Conservation (phyloP, 2,329 filamentous ascomycete species). For the Aspergillus fumigatiaffinis region DNA sequence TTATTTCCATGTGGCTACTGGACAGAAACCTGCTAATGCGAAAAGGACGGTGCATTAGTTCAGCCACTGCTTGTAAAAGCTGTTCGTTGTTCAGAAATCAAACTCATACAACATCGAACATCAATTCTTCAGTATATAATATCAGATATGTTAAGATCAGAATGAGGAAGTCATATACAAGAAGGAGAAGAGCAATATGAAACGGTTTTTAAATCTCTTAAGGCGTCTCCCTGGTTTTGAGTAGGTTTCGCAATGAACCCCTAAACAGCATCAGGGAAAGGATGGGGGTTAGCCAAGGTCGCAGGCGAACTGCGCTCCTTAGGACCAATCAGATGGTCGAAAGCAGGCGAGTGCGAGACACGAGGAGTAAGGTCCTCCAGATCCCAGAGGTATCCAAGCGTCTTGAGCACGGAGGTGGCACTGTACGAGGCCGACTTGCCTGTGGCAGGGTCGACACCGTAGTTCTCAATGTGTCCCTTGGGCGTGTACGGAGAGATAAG, state of each 20-base stretch:
- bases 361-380: constrained; percentile 26
- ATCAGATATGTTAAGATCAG: no score
- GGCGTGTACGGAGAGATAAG: constrained; percentile 26
- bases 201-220: background rate
- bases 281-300: constrained; percentile 19
- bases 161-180: background rate
- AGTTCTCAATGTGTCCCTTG: constrained; percentile 25
- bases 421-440: constrained; percentile 23
- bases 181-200: background rate
- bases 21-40: background rate
- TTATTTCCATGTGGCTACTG: constrained; percentile 3
- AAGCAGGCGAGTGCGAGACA: constrained; percentile 26
- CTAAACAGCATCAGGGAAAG: constrained; percentile 20
- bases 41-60: background rate
- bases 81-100: no score
- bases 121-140: no score
- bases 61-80: no score
- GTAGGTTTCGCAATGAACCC: background rate
- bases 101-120: no score
- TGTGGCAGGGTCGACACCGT: constrained; percentile 23
- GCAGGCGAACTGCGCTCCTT: constrained; percentile 6
- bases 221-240: background rate
- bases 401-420: constrained; percentile 30
- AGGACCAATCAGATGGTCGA: constrained; percentile 25
- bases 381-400: constrained; percentile 28